Conservation (phyloP, 495 filamentous ascomycete genomes). For the Talaromyces thailandensis region DNA sequence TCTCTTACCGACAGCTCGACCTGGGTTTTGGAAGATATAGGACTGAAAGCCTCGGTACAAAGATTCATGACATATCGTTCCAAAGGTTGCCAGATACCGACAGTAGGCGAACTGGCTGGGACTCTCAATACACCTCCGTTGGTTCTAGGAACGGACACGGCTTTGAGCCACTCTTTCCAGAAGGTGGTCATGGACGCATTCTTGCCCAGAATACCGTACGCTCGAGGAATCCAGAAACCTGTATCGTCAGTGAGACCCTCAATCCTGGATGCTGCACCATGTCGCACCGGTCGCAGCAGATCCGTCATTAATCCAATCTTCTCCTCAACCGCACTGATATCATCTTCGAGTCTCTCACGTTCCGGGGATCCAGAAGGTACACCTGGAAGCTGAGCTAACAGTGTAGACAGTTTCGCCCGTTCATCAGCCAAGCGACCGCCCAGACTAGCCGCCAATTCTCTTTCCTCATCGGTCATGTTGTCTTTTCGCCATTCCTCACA, state of each 20-base stretch:
- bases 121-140: constrained; percentile 77
- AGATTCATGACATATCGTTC: constrained; percentile 97
- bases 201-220: constrained; percentile 86
- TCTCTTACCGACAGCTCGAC: constrained; percentile 89
- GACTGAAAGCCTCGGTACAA: constrained; percentile 88
- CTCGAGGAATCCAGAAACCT: constrained; percentile 91
- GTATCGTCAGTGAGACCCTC: constrained; percentile 95
- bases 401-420: constrained; percentile 78
- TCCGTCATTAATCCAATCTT: constrained; percentile 97
- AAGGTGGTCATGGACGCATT: constrained; percentile 79
- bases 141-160: constrained; percentile 87
- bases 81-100: constrained; percentile 94
- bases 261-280: constrained; percentile 92
- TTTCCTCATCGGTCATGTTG: constrained; percentile 94
- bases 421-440: constrained; percentile 86
- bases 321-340: constrained; percentile 93
- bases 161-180: constrained; percentile 98
- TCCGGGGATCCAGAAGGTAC: constrained; percentile 70
- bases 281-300: constrained; percentile 82
- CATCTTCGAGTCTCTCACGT: constrained; percentile 78
- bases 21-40: constrained; percentile 87
- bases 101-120: constrained; percentile 76
- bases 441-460: constrained; percentile 86
- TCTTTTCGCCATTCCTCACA: constrained; percentile 90
- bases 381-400: constrained; percentile 73